These are phyloP conservation scores for Canavalia ensiformis DNA, from an alignment of 306 rosid genomes.

Conservation along the genomic window DNA sequence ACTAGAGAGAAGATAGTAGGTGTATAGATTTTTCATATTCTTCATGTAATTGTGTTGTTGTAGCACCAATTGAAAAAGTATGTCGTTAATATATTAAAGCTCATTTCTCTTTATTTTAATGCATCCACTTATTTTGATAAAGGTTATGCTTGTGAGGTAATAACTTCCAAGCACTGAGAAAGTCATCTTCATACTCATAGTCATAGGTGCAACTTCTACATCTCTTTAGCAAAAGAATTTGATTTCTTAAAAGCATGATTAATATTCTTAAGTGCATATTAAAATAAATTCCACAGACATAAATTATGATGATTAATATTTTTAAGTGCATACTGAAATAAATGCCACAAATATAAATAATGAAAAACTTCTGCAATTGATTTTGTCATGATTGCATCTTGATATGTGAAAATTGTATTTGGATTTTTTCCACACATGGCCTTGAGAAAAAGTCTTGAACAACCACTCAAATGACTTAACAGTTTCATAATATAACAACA, in stretches of 20 bases:
- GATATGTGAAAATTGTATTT: neutral
- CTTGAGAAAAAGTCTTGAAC: neutral
- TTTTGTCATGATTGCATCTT: neutral
- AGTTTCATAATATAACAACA: neutral
- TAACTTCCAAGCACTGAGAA: neutral
- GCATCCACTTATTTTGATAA: conserved; percentile 15
- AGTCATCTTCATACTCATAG: neutral
- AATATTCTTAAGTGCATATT: neutral
- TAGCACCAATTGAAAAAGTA: too few relatives aligned
- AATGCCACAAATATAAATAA: neutral
- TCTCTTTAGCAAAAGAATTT: neutral
- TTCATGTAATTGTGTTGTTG: neutral
- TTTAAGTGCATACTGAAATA: conserved; percentile 13
- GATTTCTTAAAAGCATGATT: conserved; percentile 21
- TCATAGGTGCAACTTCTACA: neutral
- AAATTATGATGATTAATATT: too few relatives aligned
- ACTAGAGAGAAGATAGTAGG: neutral
- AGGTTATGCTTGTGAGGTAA: neutral
- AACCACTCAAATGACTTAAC: neutral
- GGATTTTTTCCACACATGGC: neutral
- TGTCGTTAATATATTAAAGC: too few relatives aligned
- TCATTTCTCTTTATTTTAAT: neutral
- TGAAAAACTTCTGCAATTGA: neutral
- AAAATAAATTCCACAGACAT: too few relatives aligned
- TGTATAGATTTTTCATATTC: too few relatives aligned